These are phyloP conservation scores for Xylaria sp. DNA, from an alignment of 2,329 filamentous ascomycete species.

Conservation along the genomic window DNA sequence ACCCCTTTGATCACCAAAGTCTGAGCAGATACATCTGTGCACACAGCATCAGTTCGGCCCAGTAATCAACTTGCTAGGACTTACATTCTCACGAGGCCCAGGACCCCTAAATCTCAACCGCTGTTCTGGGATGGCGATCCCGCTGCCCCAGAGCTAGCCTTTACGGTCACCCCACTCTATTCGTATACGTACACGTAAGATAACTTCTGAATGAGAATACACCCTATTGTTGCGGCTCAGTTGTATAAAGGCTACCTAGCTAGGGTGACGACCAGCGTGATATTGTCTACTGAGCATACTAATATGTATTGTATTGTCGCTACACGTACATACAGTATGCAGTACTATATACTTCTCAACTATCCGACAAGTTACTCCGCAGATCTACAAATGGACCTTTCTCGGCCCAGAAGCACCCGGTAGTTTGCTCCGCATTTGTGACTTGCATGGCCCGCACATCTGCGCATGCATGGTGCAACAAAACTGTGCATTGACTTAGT, in stretches of 20 bases:
- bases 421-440: conserved; percentile 22
- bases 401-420: conserved; percentile 26
- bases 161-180: background rate
- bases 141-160: background rate
- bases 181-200: background rate
- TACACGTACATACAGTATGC: background rate
- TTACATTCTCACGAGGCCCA: background rate
- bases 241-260: background rate
- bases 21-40: background rate
- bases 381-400: conserved; percentile 35
- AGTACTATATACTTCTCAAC: background rate
- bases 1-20: background rate
- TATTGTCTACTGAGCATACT: background rate
- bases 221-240: conserved; percentile 4
- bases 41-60: background rate
- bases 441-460: conserved; percentile 1
- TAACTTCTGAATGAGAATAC: background rate
- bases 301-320: background rate
- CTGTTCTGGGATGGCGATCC: background rate
- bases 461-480: background rate
- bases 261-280: background rate
- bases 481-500: conserved; percentile 5
- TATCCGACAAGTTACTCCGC: conserved; percentile 22
- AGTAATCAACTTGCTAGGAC: background rate
- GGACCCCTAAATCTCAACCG: background rate